Conservation (phyloP, 106 monocot species). For the Dendrobium chrysotoxum region DNA sequence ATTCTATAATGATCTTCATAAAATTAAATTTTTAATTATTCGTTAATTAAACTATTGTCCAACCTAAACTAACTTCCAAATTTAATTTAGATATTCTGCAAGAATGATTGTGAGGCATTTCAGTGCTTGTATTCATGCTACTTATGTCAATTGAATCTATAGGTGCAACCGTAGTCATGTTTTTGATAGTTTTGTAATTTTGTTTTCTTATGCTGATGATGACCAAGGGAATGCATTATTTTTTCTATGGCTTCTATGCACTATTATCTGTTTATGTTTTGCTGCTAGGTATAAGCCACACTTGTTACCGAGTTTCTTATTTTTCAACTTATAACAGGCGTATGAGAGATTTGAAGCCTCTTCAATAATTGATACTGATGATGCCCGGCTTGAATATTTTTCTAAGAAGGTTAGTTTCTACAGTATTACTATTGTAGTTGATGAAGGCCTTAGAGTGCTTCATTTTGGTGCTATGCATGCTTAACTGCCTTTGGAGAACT, state of each 20-base stretch:
- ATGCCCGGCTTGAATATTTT: slow-evolving; percentile 81
- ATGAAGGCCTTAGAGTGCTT: background rate
- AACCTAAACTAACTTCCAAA: too few species aligned
- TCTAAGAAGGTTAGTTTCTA: slow-evolving; percentile 59
- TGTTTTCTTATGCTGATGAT: background rate
- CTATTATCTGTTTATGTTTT: background rate
- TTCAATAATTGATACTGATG: slow-evolving; percentile 68
- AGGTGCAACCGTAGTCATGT: background rate
- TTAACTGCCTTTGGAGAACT: background rate
- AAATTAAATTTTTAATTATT: background rate
- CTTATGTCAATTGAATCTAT: background rate
- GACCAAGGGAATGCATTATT: background rate
- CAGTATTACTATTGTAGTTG: background rate
- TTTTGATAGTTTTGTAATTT: background rate
- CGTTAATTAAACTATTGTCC: background rate
- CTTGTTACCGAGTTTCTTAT: background rate
- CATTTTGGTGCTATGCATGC: background rate
- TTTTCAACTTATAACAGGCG: slow-evolving; percentile 32
- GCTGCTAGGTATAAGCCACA: background rate
- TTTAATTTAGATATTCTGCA: too few species aligned
- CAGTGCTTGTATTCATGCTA: background rate
- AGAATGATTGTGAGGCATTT: background rate
- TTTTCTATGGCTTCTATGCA: background rate
- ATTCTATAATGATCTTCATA: background rate
- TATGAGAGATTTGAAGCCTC: slow-evolving; percentile 79